Conservation (phyloP, 768 basidiomycete species). For the Exidia glandulosa region DNA sequence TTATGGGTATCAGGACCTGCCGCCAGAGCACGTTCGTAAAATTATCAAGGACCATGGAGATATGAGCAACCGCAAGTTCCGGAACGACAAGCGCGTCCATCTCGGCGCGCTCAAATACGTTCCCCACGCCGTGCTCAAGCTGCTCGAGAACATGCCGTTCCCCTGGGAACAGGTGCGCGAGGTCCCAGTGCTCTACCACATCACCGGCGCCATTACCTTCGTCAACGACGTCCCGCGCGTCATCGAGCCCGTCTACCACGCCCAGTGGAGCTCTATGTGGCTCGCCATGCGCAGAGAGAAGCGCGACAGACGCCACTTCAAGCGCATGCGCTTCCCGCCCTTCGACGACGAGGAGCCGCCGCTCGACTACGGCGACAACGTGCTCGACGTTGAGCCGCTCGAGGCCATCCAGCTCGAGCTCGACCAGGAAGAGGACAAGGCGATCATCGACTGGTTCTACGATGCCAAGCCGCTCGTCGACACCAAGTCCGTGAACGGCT, state of each 20-base stretch:
- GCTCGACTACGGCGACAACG: slow-evolving; percentile 97
- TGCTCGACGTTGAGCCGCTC: slow-evolving; percentile 93
- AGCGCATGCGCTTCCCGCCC: slow-evolving; percentile 98
- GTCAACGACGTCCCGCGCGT: slow-evolving; percentile 97
- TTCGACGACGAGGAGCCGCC: slow-evolving; percentile 99
- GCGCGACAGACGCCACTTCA: slow-evolving; percentile 96
- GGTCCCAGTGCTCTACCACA: slow-evolving; percentile 96
- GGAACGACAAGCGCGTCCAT: slow-evolving; percentile 99
- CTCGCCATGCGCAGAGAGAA: slow-evolving; percentile 98
- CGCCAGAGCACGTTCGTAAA: slow-evolving; percentile 96
- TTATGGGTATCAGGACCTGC: slow-evolving; percentile 55
- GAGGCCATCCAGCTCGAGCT: slow-evolving; percentile 97
- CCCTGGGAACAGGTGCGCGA: slow-evolving; percentile 99
- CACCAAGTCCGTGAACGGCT: slow-evolving; percentile 81
- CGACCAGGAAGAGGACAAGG: slow-evolving; percentile 81
- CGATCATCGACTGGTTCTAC: slow-evolving; percentile 97
- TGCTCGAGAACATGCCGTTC: slow-evolving; percentile 94
- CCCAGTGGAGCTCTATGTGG: slow-evolving; percentile 99
- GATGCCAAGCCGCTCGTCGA: slow-evolving; percentile 91
- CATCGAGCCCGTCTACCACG: slow-evolving; percentile 96
- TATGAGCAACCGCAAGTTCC: slow-evolving; percentile 98
- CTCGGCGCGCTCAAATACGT: slow-evolving; percentile 97
- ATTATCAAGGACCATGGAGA: slow-evolving; percentile 99
- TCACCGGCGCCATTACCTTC: slow-evolving; percentile 98
- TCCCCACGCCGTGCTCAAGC: slow-evolving; percentile 98